Percentiles rank a stretch among this genome's conserved stretches.
These are phyloP conservation scores for Jamesozyma gamospora DNA, from an alignment of 805 yeast species.

Conservation along the genomic window DNA sequence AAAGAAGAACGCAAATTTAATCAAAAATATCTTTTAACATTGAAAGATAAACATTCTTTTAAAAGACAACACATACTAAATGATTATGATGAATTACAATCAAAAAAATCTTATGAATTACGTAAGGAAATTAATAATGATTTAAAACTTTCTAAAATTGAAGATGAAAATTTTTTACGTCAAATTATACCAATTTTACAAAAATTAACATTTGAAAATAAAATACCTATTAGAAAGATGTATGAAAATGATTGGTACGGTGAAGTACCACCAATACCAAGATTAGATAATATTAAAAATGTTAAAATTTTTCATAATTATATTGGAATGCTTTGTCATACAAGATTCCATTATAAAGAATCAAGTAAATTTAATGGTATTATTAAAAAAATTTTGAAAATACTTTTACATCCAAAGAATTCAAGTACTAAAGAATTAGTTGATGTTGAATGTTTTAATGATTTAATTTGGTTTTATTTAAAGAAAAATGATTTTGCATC, in stretches of 20 bases:
- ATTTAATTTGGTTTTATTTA: constrained; percentile 32
- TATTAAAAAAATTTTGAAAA: constrained; percentile 31
- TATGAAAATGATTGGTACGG: constrained; percentile 16
- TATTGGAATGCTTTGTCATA: constrained; percentile 31
- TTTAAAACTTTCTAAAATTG: background rate
- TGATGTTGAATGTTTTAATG: constrained; percentile 29
- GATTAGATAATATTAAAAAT: constrained; percentile 18
- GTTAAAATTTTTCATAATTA: constrained; percentile 1
- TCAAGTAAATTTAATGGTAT: constrained; percentile 33
- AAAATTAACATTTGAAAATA: constrained; percentile 12
- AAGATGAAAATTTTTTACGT: constrained; percentile 11
- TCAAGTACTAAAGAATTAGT: constrained; percentile 25
- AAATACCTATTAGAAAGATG: background rate
- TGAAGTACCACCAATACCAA: constrained; percentile 32
- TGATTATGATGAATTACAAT: constrained; percentile 15
- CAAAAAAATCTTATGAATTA: constrained; percentile 1
- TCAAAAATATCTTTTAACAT: constrained; percentile 23
- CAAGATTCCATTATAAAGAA: constrained; percentile 28
- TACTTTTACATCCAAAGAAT: constrained; percentile 34
- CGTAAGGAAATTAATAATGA: background rate
- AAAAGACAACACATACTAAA: constrained; percentile 18
- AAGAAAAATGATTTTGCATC: constrained; percentile 32
- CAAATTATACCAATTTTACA: constrained; percentile 17
- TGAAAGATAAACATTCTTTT: constrained; percentile 15
- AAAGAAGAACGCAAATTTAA: constrained; percentile 20